phyloP scores from a whole-genome alignment of 495 filamentous ascomycete species.

The Penicillium canariense region DNA sequence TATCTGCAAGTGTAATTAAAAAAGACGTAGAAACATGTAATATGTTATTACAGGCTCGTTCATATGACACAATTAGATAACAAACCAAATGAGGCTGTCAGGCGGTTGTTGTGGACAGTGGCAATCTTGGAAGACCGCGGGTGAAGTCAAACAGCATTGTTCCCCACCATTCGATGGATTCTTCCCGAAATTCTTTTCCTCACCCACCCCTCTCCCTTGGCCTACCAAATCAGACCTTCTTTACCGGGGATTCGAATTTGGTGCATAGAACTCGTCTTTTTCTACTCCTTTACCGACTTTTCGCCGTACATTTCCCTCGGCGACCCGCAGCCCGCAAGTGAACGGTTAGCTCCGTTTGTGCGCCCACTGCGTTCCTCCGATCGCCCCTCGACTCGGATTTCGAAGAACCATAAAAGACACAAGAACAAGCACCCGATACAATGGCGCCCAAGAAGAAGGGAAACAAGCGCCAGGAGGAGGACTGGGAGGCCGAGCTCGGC shows the following conservation, averaged over 20 bases:
- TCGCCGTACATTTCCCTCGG: slow-evolving; percentile 8
- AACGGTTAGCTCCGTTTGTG: slow-evolving; percentile 38
- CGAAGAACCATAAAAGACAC: slow-evolving; percentile 6
- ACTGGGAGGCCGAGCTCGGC: slow-evolving; percentile 96
- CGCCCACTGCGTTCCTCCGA: slow-evolving; percentile 22
- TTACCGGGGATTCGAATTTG: slow-evolving; percentile 23
- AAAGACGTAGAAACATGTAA: not conserved
- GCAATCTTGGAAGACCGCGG: slow-evolving; percentile 7
- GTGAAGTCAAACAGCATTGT: slow-evolving; percentile 25
- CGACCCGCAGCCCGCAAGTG: slow-evolving; percentile 18
- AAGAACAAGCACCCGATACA: slow-evolving; percentile 10
- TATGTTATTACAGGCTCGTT: not conserved
- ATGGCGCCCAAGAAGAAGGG: slow-evolving; percentile 97
- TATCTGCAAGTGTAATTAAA: not conserved
- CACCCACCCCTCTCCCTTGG: slow-evolving; percentile 17
- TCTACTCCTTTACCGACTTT: slow-evolving; percentile 11
- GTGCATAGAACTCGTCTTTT: slow-evolving; percentile 10
- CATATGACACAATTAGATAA: not conserved
- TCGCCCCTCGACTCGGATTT: slow-evolving; percentile 18
- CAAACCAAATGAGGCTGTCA: not conserved
- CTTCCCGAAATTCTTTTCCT: slow-evolving; percentile 33
- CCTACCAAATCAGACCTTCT: slow-evolving; percentile 23
- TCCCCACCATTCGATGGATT: slow-evolving; percentile 30
- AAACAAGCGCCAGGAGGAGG: slow-evolving; percentile 81
- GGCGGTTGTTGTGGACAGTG: slow-evolving; percentile 10